A percentile compares a stretch with the other conserved stretches of the same genome.
Evolutionary conservation across 1,284 basidiomycete species (phyloP).

Genomic region (Microstroma glucosiphilum): DNA sequence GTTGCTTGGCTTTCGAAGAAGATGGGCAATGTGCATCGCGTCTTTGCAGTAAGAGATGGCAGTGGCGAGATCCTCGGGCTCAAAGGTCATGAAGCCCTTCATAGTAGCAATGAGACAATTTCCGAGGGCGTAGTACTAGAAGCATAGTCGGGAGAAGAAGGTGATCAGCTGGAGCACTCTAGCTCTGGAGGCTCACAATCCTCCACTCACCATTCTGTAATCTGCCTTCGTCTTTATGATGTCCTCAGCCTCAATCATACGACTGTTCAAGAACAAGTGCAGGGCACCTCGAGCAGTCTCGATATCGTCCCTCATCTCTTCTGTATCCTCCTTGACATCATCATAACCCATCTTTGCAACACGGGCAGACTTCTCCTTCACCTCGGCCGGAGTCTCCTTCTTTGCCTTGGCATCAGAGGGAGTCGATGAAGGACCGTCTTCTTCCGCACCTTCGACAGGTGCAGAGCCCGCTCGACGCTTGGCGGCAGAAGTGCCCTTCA

Average conservation of each 20-base stretch:
- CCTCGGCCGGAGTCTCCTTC: conserved; percentile 22
- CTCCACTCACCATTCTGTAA: conserved; percentile 17
- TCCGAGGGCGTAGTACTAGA: conserved; percentile 44
- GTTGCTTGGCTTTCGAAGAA: conserved; percentile 40
- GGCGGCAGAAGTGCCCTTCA: conserved; percentile 25
- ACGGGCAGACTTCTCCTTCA: conserved; percentile 38
- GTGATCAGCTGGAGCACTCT: no score
- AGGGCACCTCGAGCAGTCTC: conserved; percentile 32
- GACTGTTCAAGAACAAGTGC: conserved; percentile 48
- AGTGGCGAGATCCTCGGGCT: conserved; percentile 43
- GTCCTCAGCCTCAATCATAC: conserved; percentile 47
- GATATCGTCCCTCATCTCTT: conserved; percentile 36
- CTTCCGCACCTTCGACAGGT: conserved; percentile 4
- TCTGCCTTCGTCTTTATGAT: conserved; percentile 40
- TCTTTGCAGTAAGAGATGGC: conserved; percentile 49
- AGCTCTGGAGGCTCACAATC: no score
- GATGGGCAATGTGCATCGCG: conserved; percentile 34
- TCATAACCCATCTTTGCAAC: conserved; percentile 32
- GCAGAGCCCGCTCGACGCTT: conserved; percentile 23
- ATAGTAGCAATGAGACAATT: conserved; percentile 46
- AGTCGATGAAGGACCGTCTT: conserved; percentile 10
- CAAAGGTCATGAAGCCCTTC: conserved; percentile 51
- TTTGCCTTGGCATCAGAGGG: conserved; percentile 27
- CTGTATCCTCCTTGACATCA: conserved; percentile 31
- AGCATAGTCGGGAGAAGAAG: no score